Evolutionary conservation across 2,329 filamentous ascomycete genomes (phyloP).

Genomic region (Pseudogymnoascus sp.): DNA sequence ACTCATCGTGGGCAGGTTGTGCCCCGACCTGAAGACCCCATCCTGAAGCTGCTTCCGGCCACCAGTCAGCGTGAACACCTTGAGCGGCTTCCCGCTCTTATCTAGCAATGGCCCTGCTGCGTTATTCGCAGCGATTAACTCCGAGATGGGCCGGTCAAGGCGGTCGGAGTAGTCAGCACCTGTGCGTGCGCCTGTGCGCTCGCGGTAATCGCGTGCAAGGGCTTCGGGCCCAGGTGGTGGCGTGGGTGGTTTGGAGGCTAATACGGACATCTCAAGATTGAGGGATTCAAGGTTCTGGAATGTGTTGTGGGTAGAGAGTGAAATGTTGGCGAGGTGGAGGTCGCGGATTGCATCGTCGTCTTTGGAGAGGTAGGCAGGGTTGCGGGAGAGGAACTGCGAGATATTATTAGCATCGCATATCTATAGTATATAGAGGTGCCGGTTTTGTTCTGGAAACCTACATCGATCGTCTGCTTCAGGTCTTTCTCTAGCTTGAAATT

Average conservation of each 20-base stretch:
- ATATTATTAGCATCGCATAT: conserved; percentile 26
- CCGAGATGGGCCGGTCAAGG: conserved; percentile 56
- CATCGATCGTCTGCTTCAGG: conserved; percentile 73
- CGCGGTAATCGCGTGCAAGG: conserved; percentile 39
- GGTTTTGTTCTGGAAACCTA: conserved; percentile 37
- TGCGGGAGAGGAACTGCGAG: conserved; percentile 47
- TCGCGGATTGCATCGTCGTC: conserved; percentile 81
- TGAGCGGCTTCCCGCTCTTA: conserved; percentile 71
- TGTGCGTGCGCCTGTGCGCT: conserved; percentile 31
- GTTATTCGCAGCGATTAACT: conserved; percentile 38
- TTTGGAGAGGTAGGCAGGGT: conserved; percentile 52
- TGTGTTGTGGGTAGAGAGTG: conserved; percentile 65
- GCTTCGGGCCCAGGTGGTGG: conserved; percentile 35
- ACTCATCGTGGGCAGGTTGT: conserved; percentile 92
- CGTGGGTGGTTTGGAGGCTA: conserved; percentile 60
- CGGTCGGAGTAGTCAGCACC: conserved; percentile 58
- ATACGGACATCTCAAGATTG: conserved; percentile 73
- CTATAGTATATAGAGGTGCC: conserved; percentile 26
- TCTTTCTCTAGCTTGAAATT: conserved; percentile 80
- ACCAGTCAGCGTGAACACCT: conserved; percentile 81
- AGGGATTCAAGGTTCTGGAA: conserved; percentile 85
- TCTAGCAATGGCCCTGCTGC: conserved; percentile 66
- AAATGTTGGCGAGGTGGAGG: conserved; percentile 67
- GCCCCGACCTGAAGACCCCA: conserved; percentile 81
- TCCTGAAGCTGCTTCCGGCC: conserved; percentile 65